Conservation (phyloP, 139 green algal genomes). For the Chlorella sorokiniana region DNA sequence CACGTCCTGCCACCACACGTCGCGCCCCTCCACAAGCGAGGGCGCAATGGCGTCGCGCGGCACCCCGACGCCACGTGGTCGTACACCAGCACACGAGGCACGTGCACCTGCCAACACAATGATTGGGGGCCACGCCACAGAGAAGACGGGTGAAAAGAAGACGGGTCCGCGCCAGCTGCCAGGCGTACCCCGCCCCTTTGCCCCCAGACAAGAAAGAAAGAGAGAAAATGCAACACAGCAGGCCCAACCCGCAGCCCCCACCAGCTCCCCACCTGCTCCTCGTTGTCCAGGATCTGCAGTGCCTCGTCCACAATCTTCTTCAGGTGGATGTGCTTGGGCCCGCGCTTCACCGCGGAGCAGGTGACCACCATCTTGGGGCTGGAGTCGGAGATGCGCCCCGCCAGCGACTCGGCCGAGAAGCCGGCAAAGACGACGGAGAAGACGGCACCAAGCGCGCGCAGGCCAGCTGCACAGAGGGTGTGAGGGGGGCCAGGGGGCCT, state of each 20-base stretch:
- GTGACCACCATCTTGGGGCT: constrained; percentile 54
- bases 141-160: no score
- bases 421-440: constrained; percentile 96
- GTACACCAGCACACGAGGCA: constrained; percentile 71
- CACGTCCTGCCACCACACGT: constrained; percentile 88
- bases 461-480: constrained; percentile 66
- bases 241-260: no score
- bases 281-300: constrained; percentile 39
- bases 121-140: no score
- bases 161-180: no score
- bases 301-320: constrained; percentile 86
- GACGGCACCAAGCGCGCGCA: constrained; percentile 94
- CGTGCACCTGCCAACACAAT: no score
- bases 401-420: constrained; percentile 91
- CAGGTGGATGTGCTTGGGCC: constrained; percentile 82
- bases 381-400: constrained; percentile 73
- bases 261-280: no score
- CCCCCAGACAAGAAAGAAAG: no score
- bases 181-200: no score
- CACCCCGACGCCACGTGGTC: constrained; percentile 63
- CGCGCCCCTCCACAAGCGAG: constrained; percentile 46
- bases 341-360: constrained; percentile 75
- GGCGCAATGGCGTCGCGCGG: neutral
- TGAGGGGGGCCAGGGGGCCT: neutral
- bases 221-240: no score